phyloP scores from a whole-genome alignment of 192 early-diverging fungal genomes.

The Dissophora ornata region DNA sequence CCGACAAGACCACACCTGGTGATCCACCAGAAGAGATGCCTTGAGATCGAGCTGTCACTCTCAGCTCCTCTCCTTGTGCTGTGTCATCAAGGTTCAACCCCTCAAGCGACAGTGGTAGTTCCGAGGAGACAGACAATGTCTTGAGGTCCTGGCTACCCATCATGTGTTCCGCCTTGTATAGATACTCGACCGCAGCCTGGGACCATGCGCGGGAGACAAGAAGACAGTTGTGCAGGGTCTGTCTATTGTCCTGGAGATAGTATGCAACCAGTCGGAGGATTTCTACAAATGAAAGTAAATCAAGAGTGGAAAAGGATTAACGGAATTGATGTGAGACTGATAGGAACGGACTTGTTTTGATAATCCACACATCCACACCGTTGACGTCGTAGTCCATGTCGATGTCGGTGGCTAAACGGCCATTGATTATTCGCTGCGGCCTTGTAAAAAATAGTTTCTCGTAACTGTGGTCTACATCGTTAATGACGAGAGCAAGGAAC shows the following conservation, averaged over 20 bases:
- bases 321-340: no score
- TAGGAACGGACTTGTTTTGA: no score
- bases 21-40: background rate
- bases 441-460: no score
- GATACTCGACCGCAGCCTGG: constrained; percentile 43
- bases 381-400: background rate
- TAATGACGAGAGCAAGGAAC: no score
- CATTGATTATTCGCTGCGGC: no score
- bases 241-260: constrained; percentile 21
- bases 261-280: constrained; percentile 20
- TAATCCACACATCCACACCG: no score
- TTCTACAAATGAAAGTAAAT: constrained; percentile 6
- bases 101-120: background rate
- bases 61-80: background rate
- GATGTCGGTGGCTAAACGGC: no score
- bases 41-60: background rate
- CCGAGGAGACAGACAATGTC: background rate
- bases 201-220: constrained; percentile 48
- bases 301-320: background rate
- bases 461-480: no score
- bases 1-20: no score
- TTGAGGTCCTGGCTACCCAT: constrained; percentile 12
- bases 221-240: constrained; percentile 40
- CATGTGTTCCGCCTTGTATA: constrained; percentile 53
- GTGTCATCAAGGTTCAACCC: constrained; percentile 1